These are phyloP conservation scores for Laburnicola sp. DNA, from an alignment of 2,329 filamentous ascomycete species.

Conservation along the genomic window DNA sequence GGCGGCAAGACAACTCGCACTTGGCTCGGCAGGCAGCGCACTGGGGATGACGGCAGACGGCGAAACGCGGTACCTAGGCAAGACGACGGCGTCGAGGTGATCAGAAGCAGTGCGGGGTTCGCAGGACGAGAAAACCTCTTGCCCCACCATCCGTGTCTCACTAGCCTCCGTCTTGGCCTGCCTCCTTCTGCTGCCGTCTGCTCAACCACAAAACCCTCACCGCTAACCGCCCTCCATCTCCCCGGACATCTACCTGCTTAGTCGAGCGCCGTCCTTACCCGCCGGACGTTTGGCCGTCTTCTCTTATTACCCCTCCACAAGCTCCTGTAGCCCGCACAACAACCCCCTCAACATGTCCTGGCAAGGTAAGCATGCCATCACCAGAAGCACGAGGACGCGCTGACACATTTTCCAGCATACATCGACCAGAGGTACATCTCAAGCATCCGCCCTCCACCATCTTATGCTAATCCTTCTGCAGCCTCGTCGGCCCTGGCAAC, in stretches of 20 bases:
- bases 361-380: conserved; percentile 43
- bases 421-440: conserved; percentile 45
- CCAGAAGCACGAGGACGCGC: conserved; percentile 16
- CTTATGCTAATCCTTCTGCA: conserved; percentile 26
- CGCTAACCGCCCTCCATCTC: conserved; percentile 11
- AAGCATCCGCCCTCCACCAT: neutral
- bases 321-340: conserved; percentile 28
- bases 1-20: conserved; percentile 8
- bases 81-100: neutral
- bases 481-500: conserved; percentile 49
- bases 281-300: conserved; percentile 9
- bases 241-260: conserved; percentile 9
- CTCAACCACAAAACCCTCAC: conserved; percentile 21
- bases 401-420: conserved; percentile 43
- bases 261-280: conserved; percentile 6
- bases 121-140: conserved; percentile 11
- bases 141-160: conserved; percentile 18
- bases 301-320: conserved; percentile 19
- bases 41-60: neutral
- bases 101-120: conserved; percentile 15
- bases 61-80: neutral
- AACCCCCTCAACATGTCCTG: conserved; percentile 47
- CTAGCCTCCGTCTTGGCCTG: conserved; percentile 11
- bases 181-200: conserved; percentile 3
- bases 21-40: conserved; percentile 9